A percentile compares a stretch with the other conserved stretches of the same genome.
phyloP scores from a whole-genome alignment of 306 rosid species.

The Sophora flavescens region DNA sequence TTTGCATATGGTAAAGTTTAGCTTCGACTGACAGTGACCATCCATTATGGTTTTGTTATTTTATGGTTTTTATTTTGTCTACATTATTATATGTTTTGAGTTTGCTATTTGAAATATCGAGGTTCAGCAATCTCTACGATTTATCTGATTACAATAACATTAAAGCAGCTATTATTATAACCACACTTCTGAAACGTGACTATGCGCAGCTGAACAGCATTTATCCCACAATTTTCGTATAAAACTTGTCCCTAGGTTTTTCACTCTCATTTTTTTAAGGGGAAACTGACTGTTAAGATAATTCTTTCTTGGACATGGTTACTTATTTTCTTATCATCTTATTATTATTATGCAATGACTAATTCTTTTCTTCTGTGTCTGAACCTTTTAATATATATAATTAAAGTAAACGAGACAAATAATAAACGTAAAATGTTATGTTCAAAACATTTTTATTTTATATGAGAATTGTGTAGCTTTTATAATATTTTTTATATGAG shows the following conservation, averaged over 20 bases:
- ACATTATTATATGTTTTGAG: constrained; percentile 17
- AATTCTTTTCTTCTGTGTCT: no score
- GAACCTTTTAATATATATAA: no score
- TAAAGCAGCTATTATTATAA: no score
- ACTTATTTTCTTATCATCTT: constrained; percentile 40
- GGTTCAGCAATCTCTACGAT: neutral
- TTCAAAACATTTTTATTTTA: no score
- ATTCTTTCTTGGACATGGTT: constrained; percentile 19
- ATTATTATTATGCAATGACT: no score
- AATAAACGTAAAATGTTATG: no score
- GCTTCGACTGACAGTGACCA: constrained; percentile 23
- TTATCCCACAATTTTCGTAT: neutral
- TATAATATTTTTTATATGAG: no score
- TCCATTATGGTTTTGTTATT: constrained; percentile 11
- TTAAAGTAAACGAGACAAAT: no score
- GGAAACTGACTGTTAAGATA: neutral
- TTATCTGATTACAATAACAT: no score
- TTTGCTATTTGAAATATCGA: constrained; percentile 19
- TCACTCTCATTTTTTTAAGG: neutral
- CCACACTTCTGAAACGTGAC: constrained; percentile 29
- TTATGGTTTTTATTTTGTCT: no score
- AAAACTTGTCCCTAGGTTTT: neutral
- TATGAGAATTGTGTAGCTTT: no score
- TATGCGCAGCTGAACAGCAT: neutral
- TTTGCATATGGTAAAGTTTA: constrained; percentile 37